These are phyloP conservation scores for Austroboletus eburneus DNA, from an alignment of 768 basidiomycete species.

Conservation along the genomic window DNA sequence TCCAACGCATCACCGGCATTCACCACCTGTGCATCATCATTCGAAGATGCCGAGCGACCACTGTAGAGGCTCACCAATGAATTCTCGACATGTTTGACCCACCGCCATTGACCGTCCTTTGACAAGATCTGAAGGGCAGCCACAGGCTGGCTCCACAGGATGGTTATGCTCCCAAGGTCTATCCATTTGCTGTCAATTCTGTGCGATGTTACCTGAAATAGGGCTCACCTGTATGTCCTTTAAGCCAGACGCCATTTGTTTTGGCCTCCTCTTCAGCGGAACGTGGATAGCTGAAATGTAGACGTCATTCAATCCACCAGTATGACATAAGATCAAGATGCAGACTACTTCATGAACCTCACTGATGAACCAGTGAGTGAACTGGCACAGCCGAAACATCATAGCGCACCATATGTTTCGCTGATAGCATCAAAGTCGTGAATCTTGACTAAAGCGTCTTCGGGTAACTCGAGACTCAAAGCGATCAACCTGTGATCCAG, in stretches of 20 bases:
- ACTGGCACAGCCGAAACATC: not conserved
- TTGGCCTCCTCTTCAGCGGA: slow-evolving; percentile 45
- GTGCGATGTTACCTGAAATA: not conserved
- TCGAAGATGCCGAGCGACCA: not conserved
- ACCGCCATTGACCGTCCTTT: slow-evolving; percentile 50
- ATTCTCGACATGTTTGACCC: slow-evolving; percentile 58
- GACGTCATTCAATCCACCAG: not conserved
- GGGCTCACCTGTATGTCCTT: slow-evolving; percentile 51
- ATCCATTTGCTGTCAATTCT: not conserved
- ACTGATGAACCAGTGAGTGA: slow-evolving; percentile 31
- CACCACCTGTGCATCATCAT: slow-evolving; percentile 40
- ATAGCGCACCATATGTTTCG: slow-evolving; percentile 38
- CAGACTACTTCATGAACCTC: slow-evolving; percentile 66
- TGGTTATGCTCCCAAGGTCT: slow-evolving; percentile 55
- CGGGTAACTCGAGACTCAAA: slow-evolving; percentile 49
- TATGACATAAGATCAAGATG: not conserved
- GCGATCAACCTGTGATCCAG: slow-evolving; percentile 40
- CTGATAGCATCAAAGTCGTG: slow-evolving; percentile 41
- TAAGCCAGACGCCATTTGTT: slow-evolving; percentile 56
- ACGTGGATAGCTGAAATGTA: slow-evolving; percentile 42
- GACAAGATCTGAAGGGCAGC: slow-evolving; percentile 54
- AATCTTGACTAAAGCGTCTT: slow-evolving; percentile 45
- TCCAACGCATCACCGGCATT: slow-evolving; percentile 59
- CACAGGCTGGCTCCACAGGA: slow-evolving; percentile 60
- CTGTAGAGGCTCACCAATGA: slow-evolving; percentile 40